phyloP scores from a whole-genome alignment of 148 eudicot genomes.

The Pouteria glomerata region DNA sequence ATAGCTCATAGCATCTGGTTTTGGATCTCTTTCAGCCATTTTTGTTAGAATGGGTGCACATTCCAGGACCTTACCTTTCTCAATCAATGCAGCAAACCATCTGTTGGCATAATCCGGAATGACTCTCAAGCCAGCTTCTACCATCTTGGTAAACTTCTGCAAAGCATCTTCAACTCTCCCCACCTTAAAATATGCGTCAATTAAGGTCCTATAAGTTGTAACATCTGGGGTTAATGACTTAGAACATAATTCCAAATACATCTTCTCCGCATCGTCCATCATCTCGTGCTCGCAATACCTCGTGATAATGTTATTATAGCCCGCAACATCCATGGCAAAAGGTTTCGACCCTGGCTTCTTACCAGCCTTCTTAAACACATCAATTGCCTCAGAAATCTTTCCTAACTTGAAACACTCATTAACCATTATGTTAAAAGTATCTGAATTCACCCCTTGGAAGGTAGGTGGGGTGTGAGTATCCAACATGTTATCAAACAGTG shows the following conservation, averaged over 20 bases:
- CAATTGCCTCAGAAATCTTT: conserved; percentile 55
- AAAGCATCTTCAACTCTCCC: conserved; percentile 56
- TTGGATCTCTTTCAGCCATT: conserved; percentile 70
- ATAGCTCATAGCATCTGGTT: conserved; percentile 66
- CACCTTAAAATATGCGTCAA: conserved; percentile 66
- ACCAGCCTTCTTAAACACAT: conserved; percentile 63
- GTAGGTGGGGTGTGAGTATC: conserved; percentile 48
- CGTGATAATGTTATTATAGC: conserved; percentile 61
- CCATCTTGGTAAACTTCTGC: conserved; percentile 62
- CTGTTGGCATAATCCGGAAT: conserved; percentile 66
- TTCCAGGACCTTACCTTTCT: conserved; percentile 49
- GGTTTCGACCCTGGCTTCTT: conserved; percentile 55
- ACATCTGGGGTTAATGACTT: conserved; percentile 86
- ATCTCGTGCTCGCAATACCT: conserved; percentile 68
- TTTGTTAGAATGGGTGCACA: conserved; percentile 55
- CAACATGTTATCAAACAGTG: conserved; percentile 40
- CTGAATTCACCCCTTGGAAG: conserved; percentile 47
- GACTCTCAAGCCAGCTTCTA: conserved; percentile 67
- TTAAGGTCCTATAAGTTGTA: conserved; percentile 61
- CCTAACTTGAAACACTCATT: conserved; percentile 45
- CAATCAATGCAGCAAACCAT: conserved; percentile 63
- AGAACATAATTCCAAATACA: conserved; percentile 48
- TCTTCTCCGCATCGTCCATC: conserved; percentile 74
- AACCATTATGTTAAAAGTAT: conserved; percentile 46
- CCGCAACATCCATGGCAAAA: conserved; percentile 86